Percentiles rank a stretch among this genome's conserved stretches.
Evolutionary conservation across 1,139 yeast species (phyloP).

Genomic region (Debaryomyces sp.): DNA sequence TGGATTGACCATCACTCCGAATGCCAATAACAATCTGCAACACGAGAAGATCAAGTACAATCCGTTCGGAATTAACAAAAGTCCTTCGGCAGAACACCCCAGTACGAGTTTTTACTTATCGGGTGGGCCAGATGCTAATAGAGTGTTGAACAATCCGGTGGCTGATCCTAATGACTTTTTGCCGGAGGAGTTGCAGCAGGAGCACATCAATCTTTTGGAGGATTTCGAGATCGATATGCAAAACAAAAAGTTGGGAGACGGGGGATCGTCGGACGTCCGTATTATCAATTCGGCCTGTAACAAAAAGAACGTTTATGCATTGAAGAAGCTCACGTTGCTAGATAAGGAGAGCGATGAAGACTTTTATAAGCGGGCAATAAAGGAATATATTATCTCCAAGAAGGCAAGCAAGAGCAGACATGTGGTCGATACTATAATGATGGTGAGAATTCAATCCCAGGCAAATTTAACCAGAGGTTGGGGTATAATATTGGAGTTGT

Average conservation of each 20-base stretch:
- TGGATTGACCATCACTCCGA: not conserved
- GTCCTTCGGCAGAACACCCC: conserved; percentile 37
- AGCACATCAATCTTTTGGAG: conserved; percentile 55
- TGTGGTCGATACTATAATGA: conserved; percentile 56
- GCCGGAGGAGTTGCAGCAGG: conserved; percentile 57
- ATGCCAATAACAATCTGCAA: conserved; percentile 10
- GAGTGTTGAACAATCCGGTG: conserved; percentile 64
- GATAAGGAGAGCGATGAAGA: conserved; percentile 64
- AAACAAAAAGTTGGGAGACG: conserved; percentile 62
- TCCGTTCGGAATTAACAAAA: conserved; percentile 48
- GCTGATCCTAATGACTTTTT: conserved; percentile 68
- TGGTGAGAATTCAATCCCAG: conserved; percentile 61
- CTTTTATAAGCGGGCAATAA: conserved; percentile 64
- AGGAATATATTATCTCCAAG: conserved; percentile 65
- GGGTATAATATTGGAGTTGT: conserved; percentile 74
- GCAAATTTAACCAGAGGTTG: conserved; percentile 63
- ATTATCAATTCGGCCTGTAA: conserved; percentile 45
- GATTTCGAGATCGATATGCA: conserved; percentile 57
- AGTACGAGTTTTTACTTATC: conserved; percentile 44
- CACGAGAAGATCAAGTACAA: conserved; percentile 47
- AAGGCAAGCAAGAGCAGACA: conserved; percentile 55
- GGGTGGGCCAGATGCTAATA: conserved; percentile 38
- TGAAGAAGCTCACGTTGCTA: conserved; percentile 67
- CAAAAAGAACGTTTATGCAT: conserved; percentile 51
- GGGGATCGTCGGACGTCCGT: conserved; percentile 73